Conservation (phyloP, 768 basidiomycete species). For the Naganishia friedmannii region DNA sequence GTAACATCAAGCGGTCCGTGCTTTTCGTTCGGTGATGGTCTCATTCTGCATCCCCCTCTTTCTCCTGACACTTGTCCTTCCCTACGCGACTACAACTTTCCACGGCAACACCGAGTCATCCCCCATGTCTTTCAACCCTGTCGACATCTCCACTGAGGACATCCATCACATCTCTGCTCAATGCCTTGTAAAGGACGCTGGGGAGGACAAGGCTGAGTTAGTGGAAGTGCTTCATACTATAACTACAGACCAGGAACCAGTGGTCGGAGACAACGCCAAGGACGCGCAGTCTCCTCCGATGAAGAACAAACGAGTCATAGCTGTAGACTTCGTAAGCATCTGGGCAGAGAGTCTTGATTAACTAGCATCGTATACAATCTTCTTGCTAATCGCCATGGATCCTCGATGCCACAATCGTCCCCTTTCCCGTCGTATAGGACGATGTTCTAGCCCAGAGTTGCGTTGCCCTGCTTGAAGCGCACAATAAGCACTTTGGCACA, state of each 20-base stretch:
- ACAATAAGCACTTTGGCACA: conserved; percentile 27
- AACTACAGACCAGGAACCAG: background rate
- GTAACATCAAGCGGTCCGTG: too few species aligned
- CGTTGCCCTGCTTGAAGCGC: conserved; percentile 5
- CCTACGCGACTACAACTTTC: background rate
- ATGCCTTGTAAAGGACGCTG: background rate
- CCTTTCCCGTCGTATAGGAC: background rate
- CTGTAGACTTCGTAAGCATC: conserved; percentile 24
- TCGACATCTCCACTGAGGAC: background rate
- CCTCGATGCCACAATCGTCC: background rate
- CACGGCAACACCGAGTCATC: background rate
- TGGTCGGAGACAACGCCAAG: too few species aligned
- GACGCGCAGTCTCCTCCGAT: background rate
- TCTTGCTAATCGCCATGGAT: background rate
- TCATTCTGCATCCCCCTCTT: background rate
- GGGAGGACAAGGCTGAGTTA: background rate
- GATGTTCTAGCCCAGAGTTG: conserved; percentile 25
- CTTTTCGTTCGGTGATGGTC: background rate
- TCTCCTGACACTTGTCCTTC: background rate
- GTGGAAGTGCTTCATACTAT: background rate
- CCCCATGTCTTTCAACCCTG: background rate
- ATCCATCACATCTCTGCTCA: background rate
- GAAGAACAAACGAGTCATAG: conserved; percentile 23
- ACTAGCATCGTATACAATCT: too few species aligned
- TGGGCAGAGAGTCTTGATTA: too few species aligned